Evolutionary conservation across 2,329 filamentous ascomycete genomes (phyloP).

Genomic region (Colletotrichum neosansevieriae): DNA sequence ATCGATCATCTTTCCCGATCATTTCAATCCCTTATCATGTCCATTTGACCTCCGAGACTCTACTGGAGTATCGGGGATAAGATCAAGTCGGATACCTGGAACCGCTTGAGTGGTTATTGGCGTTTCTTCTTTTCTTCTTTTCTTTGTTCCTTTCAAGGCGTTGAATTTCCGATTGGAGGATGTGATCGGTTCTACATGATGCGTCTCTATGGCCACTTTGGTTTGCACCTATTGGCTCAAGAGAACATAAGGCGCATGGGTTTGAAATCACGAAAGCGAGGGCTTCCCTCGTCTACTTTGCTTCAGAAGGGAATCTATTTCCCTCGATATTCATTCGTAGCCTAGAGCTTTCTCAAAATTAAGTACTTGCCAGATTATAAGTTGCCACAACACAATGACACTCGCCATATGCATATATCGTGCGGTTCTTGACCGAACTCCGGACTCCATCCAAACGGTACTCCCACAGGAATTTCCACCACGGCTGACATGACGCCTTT

Average conservation of each 20-base stretch:
- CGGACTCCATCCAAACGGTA: conserved; percentile 33
- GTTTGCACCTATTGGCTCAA: not conserved
- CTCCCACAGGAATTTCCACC: conserved; percentile 8
- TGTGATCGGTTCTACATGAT: too few species aligned
- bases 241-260: not conserved
- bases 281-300: not conserved
- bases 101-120: too few species aligned
- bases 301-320: not conserved
- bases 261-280: not conserved
- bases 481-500: not conserved
- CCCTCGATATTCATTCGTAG: conserved; percentile 19
- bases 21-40: not conserved
- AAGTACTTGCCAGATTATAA: not conserved
- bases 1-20: too few species aligned
- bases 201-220: too few species aligned
- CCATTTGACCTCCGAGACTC: not conserved
- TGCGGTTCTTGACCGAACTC: conserved; percentile 30
- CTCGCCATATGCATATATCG: not conserved
- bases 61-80: not conserved
- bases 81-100: too few species aligned
- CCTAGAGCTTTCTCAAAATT: conserved; percentile 16
- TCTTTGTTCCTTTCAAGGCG: too few species aligned
- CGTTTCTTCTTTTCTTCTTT: too few species aligned
- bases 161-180: too few species aligned
- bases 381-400: conserved; percentile 19